Evolutionary conservation across 2,329 filamentous ascomycete genomes (phyloP).

Genomic region (Byssothecium circinans): DNA sequence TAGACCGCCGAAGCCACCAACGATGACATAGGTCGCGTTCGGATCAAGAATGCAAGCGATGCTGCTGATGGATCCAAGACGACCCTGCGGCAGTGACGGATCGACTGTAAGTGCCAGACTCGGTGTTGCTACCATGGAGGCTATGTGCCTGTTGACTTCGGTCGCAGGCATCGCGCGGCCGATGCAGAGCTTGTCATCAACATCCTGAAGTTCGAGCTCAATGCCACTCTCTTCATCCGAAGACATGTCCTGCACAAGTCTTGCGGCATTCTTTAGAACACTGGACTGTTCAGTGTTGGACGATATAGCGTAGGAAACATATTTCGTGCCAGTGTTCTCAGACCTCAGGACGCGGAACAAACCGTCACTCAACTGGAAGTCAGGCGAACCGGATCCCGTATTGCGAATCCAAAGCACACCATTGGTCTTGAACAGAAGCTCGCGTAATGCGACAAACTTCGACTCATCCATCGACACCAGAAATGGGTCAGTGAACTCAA

Average conservation of each 20-base stretch:
- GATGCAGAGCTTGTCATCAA: background rate
- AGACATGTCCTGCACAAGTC: background rate
- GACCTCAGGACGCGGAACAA: background rate
- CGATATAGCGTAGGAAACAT: background rate
- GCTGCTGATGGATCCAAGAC: background rate
- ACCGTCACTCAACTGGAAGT: background rate
- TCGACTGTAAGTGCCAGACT: background rate
- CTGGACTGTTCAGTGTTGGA: background rate
- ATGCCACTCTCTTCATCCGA: background rate
- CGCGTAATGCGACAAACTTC: background rate
- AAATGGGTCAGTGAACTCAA: background rate
- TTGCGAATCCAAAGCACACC: background rate
- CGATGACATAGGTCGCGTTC: slow-evolving; percentile 5
- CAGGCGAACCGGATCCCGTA: background rate
- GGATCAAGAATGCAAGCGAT: background rate
- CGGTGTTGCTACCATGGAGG: background rate
- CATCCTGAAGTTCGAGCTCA: background rate
- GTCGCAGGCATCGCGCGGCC: background rate
- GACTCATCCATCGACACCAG: background rate
- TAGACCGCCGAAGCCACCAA: slow-evolving; percentile 5
- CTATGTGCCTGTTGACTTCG: background rate
- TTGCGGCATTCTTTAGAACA: background rate
- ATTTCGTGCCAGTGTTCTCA: background rate
- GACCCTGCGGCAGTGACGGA: background rate
- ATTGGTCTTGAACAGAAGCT: background rate